Conservation (phyloP, 345 rosid genomes). For the Sonneratia alba region DNA sequence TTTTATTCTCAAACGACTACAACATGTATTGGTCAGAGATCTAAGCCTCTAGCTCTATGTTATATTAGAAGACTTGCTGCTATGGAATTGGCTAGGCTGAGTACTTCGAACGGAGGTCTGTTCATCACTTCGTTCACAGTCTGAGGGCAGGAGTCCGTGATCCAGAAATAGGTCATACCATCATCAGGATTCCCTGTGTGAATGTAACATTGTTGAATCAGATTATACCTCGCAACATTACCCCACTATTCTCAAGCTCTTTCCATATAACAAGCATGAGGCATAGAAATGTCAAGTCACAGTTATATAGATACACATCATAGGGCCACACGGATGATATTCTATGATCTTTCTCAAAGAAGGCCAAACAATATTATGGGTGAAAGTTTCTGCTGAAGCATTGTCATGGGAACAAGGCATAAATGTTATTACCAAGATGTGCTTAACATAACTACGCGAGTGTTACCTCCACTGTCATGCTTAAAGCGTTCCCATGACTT, state of each 20-base stretch:
- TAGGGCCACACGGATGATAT: not conserved
- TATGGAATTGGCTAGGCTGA: constrained; percentile 82
- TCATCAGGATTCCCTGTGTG: constrained; percentile 54
- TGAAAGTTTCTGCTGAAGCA: no score
- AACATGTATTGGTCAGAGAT: not conserved
- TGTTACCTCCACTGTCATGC: constrained; percentile 68
- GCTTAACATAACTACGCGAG: not conserved
- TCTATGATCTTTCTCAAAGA: not conserved
- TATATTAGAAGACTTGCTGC: constrained; percentile 79
- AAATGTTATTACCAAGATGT: not conserved
- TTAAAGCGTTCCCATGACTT: constrained; percentile 82
- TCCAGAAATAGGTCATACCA: constrained; percentile 86
- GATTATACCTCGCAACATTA: not conserved
- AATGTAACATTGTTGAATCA: not conserved
- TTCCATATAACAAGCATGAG: not conserved
- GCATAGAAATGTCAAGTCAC: not conserved
- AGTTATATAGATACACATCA: not conserved
- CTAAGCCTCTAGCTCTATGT: not conserved
- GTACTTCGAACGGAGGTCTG: constrained; percentile 73
- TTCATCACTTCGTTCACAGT: constrained; percentile 68
- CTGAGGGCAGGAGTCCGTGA: constrained; percentile 80
- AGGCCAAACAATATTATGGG: not conserved
- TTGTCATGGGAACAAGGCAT: not conserved
- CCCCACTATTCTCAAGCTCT: not conserved
- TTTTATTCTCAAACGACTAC: not conserved